These are phyloP conservation scores for Chiua virens DNA, from an alignment of 768 basidiomycete genomes.

Conservation along the genomic window DNA sequence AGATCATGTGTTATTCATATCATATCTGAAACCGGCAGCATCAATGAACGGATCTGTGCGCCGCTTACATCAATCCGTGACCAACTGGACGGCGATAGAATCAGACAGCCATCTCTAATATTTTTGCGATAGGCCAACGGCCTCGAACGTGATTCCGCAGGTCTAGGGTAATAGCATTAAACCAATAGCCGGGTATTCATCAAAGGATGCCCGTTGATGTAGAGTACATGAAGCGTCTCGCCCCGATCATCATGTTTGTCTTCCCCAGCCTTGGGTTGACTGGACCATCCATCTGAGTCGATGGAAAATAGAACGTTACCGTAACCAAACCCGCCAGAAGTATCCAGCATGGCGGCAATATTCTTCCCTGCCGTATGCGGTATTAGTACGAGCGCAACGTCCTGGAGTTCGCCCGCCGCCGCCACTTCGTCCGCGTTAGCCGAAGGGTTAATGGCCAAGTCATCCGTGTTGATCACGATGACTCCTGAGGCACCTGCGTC, in stretches of 20 bases:
- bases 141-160: neutral
- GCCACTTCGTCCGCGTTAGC: constrained; percentile 55
- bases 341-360: constrained; percentile 56
- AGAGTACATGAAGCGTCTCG: constrained; percentile 54
- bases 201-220: constrained; percentile 75
- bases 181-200: constrained; percentile 72
- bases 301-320: constrained; percentile 55
- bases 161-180: constrained; percentile 29
- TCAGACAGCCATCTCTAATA: too few species aligned
- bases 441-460: constrained; percentile 63
- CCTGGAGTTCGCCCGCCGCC: constrained; percentile 56
- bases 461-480: constrained; percentile 68
- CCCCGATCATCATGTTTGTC: constrained; percentile 25
- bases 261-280: constrained; percentile 16
- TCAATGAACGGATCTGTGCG: too few species aligned
- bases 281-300: constrained; percentile 37
- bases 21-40: too few species aligned
- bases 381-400: constrained; percentile 61
- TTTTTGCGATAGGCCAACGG: too few species aligned
- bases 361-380: constrained; percentile 50
- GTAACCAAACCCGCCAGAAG: constrained; percentile 44
- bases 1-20: too few species aligned
- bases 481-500: constrained; percentile 75
- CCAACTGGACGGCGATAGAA: too few species aligned
- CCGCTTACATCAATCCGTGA: too few species aligned